Evolutionary conservation across 1,284 basidiomycete species (phyloP).

Genomic region (Cutaneotrichosporon cutaneum): DNA sequence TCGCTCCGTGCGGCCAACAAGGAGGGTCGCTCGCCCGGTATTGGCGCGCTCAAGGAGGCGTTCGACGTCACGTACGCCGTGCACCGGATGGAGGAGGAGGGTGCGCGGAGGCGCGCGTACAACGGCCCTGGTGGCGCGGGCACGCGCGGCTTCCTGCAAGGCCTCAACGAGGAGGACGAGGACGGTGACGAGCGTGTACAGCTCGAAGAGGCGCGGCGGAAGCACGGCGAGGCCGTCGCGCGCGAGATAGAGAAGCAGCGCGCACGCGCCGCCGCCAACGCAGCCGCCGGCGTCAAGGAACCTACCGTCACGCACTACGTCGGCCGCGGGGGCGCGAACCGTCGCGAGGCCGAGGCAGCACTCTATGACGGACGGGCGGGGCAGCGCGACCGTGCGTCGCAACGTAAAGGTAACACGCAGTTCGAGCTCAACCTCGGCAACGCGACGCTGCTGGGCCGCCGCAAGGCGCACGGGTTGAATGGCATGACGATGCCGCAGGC

Average conservation of each 20-base stretch:
- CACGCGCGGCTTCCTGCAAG: conserved; percentile 72
- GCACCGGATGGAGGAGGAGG: conserved; percentile 99
- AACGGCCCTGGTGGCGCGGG: conserved; percentile 68
- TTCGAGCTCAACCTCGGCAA: conserved; percentile 82
- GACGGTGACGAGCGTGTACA: conserved; percentile 59
- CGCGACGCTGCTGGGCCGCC: conserved; percentile 73
- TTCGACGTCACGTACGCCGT: conserved; percentile 99
- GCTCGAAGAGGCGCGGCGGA: conserved; percentile 57
- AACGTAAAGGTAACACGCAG: conserved; percentile 20
- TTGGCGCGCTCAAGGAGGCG: conserved; percentile 91
- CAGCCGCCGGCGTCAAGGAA: conserved; percentile 52
- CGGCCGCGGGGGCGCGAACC: conserved; percentile 53
- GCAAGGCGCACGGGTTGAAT: conserved; percentile 23
- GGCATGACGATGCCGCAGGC: conserved; percentile 6
- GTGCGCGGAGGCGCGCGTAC: conserved; percentile 75
- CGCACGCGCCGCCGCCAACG: conserved; percentile 49
- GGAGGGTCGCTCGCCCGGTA: conserved; percentile 85
- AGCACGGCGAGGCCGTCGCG: conserved; percentile 56
- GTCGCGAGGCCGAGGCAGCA: conserved; percentile 55
- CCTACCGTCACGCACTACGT: conserved; percentile 53
- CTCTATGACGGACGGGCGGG: conserved; percentile 72
- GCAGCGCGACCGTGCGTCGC: conserved; percentile 60
- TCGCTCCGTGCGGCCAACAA: conserved; percentile 68
- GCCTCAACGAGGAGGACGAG: conserved; percentile 92
- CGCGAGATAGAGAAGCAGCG: conserved; percentile 52